These are phyloP conservation scores for Boletellus emodensis DNA, from an alignment of 768 basidiomycete species.

Conservation along the genomic window DNA sequence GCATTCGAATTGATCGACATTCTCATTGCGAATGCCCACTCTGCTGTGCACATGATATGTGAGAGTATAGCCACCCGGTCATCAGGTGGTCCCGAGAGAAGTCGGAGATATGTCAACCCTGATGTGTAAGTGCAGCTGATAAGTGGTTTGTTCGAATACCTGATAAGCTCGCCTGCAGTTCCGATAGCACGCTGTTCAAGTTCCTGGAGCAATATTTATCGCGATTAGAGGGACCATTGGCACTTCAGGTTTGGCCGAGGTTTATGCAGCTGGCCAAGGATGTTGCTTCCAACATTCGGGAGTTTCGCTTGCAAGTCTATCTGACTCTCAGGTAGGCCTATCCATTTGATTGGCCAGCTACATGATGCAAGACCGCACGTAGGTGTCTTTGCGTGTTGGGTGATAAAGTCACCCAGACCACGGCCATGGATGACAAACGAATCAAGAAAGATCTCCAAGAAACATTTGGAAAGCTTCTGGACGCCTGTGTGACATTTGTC, in stretches of 20 bases:
- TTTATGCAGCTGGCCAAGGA: conserved; percentile 79
- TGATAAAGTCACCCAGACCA: conserved; percentile 83
- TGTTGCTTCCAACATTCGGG: conserved; percentile 56
- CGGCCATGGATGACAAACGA: conserved; percentile 85
- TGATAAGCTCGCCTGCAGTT: conserved; percentile 41
- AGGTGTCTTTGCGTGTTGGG: conserved; percentile 78
- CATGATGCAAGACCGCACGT: conserved; percentile 7
- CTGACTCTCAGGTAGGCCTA: conserved; percentile 61
- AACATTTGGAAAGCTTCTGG: conserved; percentile 79
- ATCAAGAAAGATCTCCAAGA: conserved; percentile 92
- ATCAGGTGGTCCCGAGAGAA: conserved; percentile 52
- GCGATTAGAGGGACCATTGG: conserved; percentile 84
- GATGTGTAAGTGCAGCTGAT: conserved; percentile 51
- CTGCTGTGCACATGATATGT: conserved; percentile 83
- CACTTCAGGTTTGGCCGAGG: conserved; percentile 87
- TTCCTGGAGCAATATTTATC: conserved; percentile 86
- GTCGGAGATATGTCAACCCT: conserved; percentile 57
- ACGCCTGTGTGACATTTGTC: conserved; percentile 69
- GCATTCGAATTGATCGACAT: conserved; percentile 82
- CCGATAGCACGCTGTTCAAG: conserved; percentile 67
- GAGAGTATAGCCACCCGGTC: conserved; percentile 71
- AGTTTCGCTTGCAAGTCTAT: conserved; percentile 70
- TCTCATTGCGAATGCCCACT: conserved; percentile 80
- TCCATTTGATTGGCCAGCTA: not conserved
- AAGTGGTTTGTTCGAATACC: not conserved